Evolutionary conservation across 2,329 filamentous ascomycete species (phyloP).

Genomic region (Penicillium sp.): DNA sequence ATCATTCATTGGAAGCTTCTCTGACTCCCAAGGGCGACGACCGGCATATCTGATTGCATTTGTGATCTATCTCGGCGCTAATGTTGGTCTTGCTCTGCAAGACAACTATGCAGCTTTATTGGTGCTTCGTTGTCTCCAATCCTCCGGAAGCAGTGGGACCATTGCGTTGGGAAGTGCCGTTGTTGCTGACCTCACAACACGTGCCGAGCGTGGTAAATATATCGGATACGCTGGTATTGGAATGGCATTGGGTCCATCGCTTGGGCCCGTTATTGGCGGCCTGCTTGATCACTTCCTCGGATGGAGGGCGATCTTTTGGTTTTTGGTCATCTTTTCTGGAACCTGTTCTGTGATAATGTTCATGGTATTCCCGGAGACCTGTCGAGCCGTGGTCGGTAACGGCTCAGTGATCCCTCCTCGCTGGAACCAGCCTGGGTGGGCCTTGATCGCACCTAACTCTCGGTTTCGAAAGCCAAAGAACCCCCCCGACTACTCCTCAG

Average conservation of each 20-base stretch:
- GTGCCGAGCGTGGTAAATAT: slow-evolving; percentile 69
- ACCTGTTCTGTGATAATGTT: slow-evolving; percentile 55
- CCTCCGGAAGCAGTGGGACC: slow-evolving; percentile 61
- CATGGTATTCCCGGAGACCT: slow-evolving; percentile 55
- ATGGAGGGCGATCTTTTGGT: slow-evolving; percentile 72
- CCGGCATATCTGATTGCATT: slow-evolving; percentile 62
- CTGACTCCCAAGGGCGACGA: slow-evolving; percentile 61
- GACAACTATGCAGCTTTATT: slow-evolving; percentile 35
- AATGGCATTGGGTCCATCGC: slow-evolving; percentile 50
- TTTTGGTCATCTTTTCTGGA: slow-evolving; percentile 55
- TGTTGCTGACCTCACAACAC: slow-evolving; percentile 69
- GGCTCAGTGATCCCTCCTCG: slow-evolving; percentile 26
- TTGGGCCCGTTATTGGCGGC: slow-evolving; percentile 65
- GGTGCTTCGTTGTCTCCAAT: slow-evolving; percentile 39
- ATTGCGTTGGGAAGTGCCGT: slow-evolving; percentile 71
- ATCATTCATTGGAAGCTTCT: slow-evolving; percentile 58
- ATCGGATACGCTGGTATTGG: slow-evolving; percentile 67
- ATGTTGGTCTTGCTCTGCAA: slow-evolving; percentile 40
- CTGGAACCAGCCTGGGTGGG: slow-evolving; percentile 26
- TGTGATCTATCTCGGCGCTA: slow-evolving; percentile 40
- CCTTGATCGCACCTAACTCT: not conserved
- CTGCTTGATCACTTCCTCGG: slow-evolving; percentile 63
- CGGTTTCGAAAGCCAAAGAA: not conserved
- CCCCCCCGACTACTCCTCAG: slow-evolving; percentile 5
- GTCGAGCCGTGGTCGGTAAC: slow-evolving; percentile 40